phyloP scores from a whole-genome alignment of 2,329 filamentous ascomycete genomes.

The Penicillium sp. region DNA sequence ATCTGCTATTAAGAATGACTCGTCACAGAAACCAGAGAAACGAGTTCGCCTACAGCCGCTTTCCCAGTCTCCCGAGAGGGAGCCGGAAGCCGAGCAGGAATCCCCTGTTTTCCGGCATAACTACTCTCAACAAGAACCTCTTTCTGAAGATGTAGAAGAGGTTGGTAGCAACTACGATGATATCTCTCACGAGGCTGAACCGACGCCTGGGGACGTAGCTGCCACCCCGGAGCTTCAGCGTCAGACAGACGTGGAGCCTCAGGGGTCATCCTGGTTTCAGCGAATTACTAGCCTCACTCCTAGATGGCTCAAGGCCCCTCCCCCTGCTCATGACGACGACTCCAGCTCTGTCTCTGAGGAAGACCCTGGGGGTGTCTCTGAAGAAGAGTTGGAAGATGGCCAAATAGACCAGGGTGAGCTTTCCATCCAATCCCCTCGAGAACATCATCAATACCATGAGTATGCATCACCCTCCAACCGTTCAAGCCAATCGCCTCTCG shows the following conservation, averaged over 20 bases:
- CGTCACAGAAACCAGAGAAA: constrained; percentile 24
- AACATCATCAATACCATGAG: constrained; percentile 18
- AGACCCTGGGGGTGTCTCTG: constrained; percentile 15
- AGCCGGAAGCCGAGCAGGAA: constrained; percentile 26
- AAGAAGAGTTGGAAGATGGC: constrained; percentile 8
- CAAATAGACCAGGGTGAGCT: constrained; percentile 24
- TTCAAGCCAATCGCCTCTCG: constrained; percentile 16
- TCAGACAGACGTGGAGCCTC: constrained; percentile 20
- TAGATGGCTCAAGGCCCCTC: constrained; percentile 40
- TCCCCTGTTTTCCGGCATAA: constrained; percentile 7
- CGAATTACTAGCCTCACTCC: constrained; percentile 40
- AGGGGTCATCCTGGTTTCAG: constrained; percentile 43
- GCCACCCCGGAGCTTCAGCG: constrained; percentile 29
- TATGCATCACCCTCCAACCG: constrained; percentile 17
- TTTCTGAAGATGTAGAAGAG: constrained; percentile 13
- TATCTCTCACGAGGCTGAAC: constrained; percentile 18
- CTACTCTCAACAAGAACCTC: constrained; percentile 1
- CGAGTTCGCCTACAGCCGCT: constrained; percentile 27
- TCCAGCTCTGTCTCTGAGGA: constrained; percentile 21
- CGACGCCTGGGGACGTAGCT: constrained; percentile 17
- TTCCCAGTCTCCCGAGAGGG: constrained; percentile 31
- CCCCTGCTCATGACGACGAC: constrained; percentile 20
- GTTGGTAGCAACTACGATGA: constrained; percentile 17
- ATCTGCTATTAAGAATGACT: constrained; percentile 17
- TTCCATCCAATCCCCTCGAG: constrained; percentile 18